These are phyloP conservation scores for Berkeleyomyces rouxiae DNA, from an alignment of 2,329 filamentous ascomycete species.

Conservation along the genomic window DNA sequence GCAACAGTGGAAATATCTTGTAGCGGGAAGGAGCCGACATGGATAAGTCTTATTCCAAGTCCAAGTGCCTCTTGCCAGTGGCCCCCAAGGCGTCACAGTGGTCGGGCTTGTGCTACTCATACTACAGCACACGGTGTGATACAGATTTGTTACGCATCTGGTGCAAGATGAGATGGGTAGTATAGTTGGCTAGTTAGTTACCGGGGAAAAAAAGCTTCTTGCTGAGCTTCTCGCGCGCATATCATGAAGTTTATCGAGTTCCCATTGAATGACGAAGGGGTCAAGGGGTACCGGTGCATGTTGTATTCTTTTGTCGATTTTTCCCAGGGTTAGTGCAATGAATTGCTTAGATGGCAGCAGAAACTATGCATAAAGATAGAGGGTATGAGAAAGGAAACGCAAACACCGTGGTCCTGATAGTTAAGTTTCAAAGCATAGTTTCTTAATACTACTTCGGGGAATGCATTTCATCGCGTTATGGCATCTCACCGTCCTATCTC, in stretches of 20 bases:
- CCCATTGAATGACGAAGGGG: too few species aligned
- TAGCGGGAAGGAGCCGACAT: background rate
- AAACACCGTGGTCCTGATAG: background rate
- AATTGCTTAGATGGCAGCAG: background rate
- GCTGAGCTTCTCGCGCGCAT: background rate
- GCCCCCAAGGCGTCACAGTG: too few species aligned
- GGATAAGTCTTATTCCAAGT: slow-evolving; percentile 4
- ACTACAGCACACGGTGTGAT: background rate
- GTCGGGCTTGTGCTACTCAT: background rate
- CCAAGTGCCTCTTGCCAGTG: too few species aligned
- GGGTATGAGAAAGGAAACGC: background rate
- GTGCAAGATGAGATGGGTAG: background rate
- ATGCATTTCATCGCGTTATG: background rate
- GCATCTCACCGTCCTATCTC: background rate
- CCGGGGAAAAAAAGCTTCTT: background rate
- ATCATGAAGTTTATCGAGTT: background rate
- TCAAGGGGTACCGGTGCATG: too few species aligned
- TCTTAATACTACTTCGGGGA: background rate
- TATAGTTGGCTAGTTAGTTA: background rate
- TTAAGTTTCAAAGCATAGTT: background rate
- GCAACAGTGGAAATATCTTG: background rate
- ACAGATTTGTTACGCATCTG: background rate
- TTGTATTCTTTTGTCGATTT: too few species aligned
- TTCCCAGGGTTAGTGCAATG: background rate
- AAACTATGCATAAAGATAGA: background rate